phyloP scores from a whole-genome alignment of 2,329 filamentous ascomycete species.

The Sphaerulina populicola region DNA sequence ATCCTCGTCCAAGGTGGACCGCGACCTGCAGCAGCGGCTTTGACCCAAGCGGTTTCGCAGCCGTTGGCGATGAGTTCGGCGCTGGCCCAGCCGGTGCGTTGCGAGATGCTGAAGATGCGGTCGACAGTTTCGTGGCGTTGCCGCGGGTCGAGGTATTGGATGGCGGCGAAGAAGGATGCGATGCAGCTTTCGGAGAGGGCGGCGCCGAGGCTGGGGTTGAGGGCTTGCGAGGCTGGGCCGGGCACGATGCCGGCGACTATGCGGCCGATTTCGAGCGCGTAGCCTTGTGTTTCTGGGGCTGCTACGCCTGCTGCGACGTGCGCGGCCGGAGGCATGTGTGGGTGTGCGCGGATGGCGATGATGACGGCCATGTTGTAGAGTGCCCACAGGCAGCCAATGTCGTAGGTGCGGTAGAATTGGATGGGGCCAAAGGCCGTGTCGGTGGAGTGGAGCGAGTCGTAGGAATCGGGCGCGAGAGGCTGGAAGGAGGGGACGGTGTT shows the following conservation, averaged over 20 bases:
- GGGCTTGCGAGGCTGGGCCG: constrained; percentile 44
- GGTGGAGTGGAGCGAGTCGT: constrained; percentile 40
- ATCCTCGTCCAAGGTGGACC: too few relatives aligned
- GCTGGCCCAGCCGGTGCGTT: constrained; percentile 79
- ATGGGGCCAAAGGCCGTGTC: constrained; percentile 73
- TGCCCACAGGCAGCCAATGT: constrained; percentile 81
- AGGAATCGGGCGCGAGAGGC: constrained; percentile 61
- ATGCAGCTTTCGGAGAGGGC: constrained; percentile 76
- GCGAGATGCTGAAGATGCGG: constrained; percentile 64
- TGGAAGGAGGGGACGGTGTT: constrained; percentile 59
- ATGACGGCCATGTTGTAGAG: constrained; percentile 81
- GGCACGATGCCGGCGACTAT: constrained; percentile 63
- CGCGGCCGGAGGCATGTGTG: constrained; percentile 81
- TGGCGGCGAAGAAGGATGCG: constrained; percentile 75
- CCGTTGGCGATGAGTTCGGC: constrained; percentile 72
- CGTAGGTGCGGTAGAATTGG: constrained; percentile 73
- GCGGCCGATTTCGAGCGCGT: constrained; percentile 67
- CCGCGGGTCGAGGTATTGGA: constrained; percentile 62
- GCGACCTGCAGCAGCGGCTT: constrained; percentile 60
- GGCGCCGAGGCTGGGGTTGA: constrained; percentile 70
- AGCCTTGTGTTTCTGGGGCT: constrained; percentile 60
- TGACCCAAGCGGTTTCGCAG: constrained; percentile 77
- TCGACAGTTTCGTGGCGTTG: constrained; percentile 73
- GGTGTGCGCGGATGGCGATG: constrained; percentile 71
- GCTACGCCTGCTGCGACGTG: constrained; percentile 78